Conservation (phyloP, 2,329 filamentous ascomycete species). For the Rhinocladiella similis region DNA sequence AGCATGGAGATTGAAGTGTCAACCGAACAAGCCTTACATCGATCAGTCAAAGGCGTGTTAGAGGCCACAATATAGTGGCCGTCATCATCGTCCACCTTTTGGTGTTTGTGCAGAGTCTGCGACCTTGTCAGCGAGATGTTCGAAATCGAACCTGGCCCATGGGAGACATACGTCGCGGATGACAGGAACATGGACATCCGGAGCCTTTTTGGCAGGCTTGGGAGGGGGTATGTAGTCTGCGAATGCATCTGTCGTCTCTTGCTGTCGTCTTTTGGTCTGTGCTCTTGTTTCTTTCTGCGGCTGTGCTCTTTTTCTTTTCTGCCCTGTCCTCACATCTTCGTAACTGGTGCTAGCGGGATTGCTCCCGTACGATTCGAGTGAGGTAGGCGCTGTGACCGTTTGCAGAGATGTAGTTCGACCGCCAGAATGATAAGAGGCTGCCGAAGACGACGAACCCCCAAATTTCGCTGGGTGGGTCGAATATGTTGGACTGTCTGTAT, state of each 20-base stretch:
- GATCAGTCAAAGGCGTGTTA: slow-evolving; percentile 79
- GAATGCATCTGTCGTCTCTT: slow-evolving; percentile 70
- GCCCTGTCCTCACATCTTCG: slow-evolving; percentile 68
- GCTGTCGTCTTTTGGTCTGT: slow-evolving; percentile 75
- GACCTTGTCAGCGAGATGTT: slow-evolving; percentile 8
- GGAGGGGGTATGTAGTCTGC: slow-evolving; percentile 82
- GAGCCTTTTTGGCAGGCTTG: slow-evolving; percentile 85
- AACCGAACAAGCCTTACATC: slow-evolving; percentile 65
- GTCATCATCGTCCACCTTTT: slow-evolving; percentile 92
- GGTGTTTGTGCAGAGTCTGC: slow-evolving; percentile 53
- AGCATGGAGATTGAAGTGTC: slow-evolving; percentile 3
- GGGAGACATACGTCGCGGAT: slow-evolving; percentile 57
- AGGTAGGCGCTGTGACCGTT: slow-evolving; percentile 81
- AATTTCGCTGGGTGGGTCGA: slow-evolving; percentile 74
- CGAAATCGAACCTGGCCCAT: not conserved
- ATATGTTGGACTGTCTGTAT: slow-evolving; percentile 69
- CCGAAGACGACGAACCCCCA: slow-evolving; percentile 60
- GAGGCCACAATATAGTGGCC: slow-evolving; percentile 94
- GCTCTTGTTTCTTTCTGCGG: slow-evolving; percentile 79
- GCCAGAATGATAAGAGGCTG: slow-evolving; percentile 70
- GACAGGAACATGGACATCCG: slow-evolving; percentile 67
- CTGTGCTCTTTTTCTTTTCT: slow-evolving; percentile 80
- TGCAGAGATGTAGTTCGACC: slow-evolving; percentile 81
- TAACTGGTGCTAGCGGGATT: slow-evolving; percentile 57
- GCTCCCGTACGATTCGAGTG: slow-evolving; percentile 67